phyloP scores from a whole-genome alignment of 1,139 yeast genomes.

The Debaryomyces nepalensis region DNA sequence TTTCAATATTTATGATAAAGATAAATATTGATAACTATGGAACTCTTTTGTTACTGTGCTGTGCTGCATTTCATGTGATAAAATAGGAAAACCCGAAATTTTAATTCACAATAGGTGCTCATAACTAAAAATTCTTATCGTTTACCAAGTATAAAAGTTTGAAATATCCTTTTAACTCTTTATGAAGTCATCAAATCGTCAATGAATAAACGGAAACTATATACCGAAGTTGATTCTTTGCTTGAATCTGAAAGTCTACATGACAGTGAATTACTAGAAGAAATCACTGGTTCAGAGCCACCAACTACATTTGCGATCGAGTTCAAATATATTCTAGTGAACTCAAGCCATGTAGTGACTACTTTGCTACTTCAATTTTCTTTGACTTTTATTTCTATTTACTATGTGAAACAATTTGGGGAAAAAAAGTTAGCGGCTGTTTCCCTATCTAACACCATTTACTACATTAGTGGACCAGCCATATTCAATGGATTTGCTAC shows the following conservation, averaged over 20 bases:
- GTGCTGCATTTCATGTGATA: too few relatives aligned
- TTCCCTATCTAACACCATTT: conserved; percentile 6
- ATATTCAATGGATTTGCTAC: conserved; percentile 40
- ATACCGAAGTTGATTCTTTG: background rate
- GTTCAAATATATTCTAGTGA: background rate
- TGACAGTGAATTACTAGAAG: background rate
- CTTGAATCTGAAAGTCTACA: background rate
- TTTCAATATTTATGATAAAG: too few relatives aligned
- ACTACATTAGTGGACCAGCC: conserved; percentile 7
- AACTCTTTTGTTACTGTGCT: too few relatives aligned
- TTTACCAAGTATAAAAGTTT: too few relatives aligned
- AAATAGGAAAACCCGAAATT: too few relatives aligned
- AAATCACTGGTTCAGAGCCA: background rate
- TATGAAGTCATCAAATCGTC: too few relatives aligned
- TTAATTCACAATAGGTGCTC: too few relatives aligned
- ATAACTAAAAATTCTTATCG: too few relatives aligned
- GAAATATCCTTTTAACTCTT: too few relatives aligned
- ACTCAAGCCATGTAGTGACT: background rate
- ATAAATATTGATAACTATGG: too few relatives aligned
- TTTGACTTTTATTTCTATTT: conserved; percentile 2
- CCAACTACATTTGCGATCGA: background rate
- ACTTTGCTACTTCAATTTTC: conserved; percentile 5
- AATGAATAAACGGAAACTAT: background rate
- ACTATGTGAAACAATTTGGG: conserved; percentile 6
- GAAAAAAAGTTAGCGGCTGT: conserved; percentile 9